These are phyloP conservation scores for Alloteropsis angusta DNA, from an alignment of 202 grass and related monocot genomes.

Conservation along the genomic window DNA sequence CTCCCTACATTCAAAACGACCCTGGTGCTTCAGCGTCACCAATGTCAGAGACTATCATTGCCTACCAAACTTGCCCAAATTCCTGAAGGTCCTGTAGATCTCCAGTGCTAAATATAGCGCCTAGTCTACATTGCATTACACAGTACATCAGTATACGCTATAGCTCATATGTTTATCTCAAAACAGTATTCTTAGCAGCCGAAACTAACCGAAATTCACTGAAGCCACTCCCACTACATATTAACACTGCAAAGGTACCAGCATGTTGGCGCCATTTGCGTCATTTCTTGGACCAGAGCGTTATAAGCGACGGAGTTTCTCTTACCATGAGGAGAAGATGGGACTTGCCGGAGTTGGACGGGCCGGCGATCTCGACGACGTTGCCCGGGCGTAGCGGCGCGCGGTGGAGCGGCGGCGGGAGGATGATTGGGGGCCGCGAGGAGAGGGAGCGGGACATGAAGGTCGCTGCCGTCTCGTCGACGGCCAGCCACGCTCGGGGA, in stretches of 20 bases:
- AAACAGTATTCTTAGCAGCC: neutral
- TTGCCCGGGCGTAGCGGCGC: constrained; percentile 73
- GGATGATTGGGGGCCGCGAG: constrained; percentile 56
- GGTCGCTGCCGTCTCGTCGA: constrained; percentile 53
- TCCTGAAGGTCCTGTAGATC: neutral
- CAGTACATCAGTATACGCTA: neutral
- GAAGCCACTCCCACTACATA: neutral
- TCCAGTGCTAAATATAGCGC: neutral
- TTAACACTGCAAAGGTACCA: neutral
- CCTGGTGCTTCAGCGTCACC: neutral
- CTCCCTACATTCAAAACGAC: neutral
- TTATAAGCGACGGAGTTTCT: neutral
- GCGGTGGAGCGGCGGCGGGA: constrained; percentile 76
- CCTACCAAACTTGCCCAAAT: neutral
- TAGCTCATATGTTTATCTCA: neutral
- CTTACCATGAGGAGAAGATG: constrained; percentile 72
- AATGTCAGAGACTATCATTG: neutral
- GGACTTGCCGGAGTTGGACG: constrained; percentile 79
- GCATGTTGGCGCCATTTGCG: neutral
- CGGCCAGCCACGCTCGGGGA: constrained; percentile 48
- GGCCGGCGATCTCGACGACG: constrained; percentile 78
- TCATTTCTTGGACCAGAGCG: neutral
- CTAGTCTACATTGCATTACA: neutral
- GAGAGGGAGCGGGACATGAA: constrained; percentile 54
- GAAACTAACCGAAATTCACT: neutral